A percentile compares a stretch with the other conserved stretches of the same genome.
phyloP scores from a whole-genome alignment of 257 asterid species.

The Capsicum rhomboideum region DNA sequence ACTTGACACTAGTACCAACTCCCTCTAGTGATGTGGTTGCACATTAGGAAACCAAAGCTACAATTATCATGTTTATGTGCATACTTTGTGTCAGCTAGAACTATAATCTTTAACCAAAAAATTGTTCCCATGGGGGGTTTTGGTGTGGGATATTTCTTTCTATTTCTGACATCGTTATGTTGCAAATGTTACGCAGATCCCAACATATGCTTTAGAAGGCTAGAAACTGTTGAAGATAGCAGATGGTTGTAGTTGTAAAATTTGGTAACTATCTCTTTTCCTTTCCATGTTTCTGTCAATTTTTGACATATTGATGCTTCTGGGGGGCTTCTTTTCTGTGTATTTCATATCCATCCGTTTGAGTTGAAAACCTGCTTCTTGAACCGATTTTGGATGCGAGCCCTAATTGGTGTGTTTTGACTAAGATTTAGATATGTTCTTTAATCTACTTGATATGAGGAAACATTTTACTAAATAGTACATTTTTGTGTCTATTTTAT shows the following conservation, averaged over 20 bases:
- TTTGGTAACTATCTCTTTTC: conserved; percentile 5
- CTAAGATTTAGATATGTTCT: background rate
- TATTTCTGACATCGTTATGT: background rate
- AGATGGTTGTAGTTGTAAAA: background rate
- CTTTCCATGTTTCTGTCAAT: background rate
- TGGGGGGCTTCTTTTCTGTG: background rate
- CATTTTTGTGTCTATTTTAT: background rate
- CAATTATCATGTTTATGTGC: background rate
- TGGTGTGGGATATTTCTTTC: background rate
- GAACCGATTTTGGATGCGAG: background rate
- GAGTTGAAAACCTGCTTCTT: background rate
- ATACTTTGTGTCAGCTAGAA: background rate
- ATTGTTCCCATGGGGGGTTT: background rate
- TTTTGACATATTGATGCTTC: background rate
- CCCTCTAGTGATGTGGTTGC: background rate
- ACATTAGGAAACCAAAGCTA: background rate
- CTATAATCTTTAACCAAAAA: background rate
- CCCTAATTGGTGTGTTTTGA: background rate
- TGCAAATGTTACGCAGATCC: conserved; percentile 43
- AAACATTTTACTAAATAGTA: background rate
- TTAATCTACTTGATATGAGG: background rate
- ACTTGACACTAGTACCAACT: background rate
- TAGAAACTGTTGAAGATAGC: conserved; percentile 16
- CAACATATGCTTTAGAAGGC: conserved; percentile 69
- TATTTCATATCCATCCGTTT: background rate